Evolutionary conservation across 1,284 basidiomycete genomes (phyloP), one percentile per base, ranked within the genome.

Genomic region (Lentinus polychrous): DNA sequence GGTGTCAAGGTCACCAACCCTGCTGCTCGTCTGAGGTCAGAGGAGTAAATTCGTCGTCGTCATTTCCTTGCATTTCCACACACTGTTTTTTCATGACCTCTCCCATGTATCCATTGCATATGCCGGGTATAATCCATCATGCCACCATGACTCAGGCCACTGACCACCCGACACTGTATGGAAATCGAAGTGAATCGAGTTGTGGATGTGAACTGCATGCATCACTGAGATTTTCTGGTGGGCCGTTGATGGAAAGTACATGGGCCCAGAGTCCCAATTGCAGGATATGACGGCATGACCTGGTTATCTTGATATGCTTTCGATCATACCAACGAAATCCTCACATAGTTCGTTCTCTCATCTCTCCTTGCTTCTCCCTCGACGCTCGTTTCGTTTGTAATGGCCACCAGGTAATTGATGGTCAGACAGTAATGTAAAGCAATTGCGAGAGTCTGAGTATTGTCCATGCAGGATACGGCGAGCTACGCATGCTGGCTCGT

Each of bases 1-100:
- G 83, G 88, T 56, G 75, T 94, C 69, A 95, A 93, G 77, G 89
- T 99, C 66, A 97, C 93, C 59, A 99, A 99, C 80, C 70, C 92
- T 56, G 83, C 86, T 61, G 96, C 91, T 64, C 91, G 92, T 68
- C 82, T 99, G 73, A 90, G 95, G 74, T 91, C 94, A 68, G 94
- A 98, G 79, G 96, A 99, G 85, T 87, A 80, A 74, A 73, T 60
- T 66, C 60, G 56, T 66, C 57, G 55, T 60, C 49, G 49, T 56
- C 59, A 45, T 62, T 57, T 48, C 49, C 59, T 61, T 63, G 52
- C 59, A 50, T 55, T 50, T 50, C 54, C 52, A 52, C 58, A 54
- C 55, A 34, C 49, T 43, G 31, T 45, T 31, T 36, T 18, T 18
- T 42, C 24, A 14, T 34, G 27, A 36, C 40, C 8, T 22, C 52